A percentile compares a stretch with the other conserved stretches of the same genome.
Evolutionary conservation across 2,329 filamentous ascomycete species (phyloP).

Genomic region (Calonectria pseudoreteaudii): DNA sequence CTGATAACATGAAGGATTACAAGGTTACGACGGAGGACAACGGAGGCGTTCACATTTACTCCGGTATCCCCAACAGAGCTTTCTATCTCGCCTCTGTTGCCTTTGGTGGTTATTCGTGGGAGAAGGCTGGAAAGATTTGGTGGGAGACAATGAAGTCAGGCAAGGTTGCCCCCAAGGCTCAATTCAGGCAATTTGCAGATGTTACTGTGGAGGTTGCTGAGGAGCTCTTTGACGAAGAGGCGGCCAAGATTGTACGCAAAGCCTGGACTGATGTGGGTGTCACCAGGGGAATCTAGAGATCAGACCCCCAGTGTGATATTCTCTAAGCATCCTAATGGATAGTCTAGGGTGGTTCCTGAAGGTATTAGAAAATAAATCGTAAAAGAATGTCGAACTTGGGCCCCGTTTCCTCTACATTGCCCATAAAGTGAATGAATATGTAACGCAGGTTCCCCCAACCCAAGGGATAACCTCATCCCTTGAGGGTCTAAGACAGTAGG

Average conservation of each 20-base stretch:
- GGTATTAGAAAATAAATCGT: not conserved
- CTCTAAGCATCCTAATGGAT: slow-evolving; percentile 13
- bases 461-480: too few relatives aligned
- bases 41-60: slow-evolving; percentile 67
- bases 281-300: slow-evolving; percentile 29
- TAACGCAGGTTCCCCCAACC: too few relatives aligned
- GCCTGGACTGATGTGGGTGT: slow-evolving; percentile 64
- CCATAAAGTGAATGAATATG: too few relatives aligned
- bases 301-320: slow-evolving; percentile 23
- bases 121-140: slow-evolving; percentile 65
- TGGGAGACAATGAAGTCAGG: slow-evolving; percentile 62
- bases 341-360: not conserved
- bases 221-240: slow-evolving; percentile 55
- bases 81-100: slow-evolving; percentile 62
- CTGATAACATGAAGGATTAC: slow-evolving; percentile 59
- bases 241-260: slow-evolving; percentile 56
- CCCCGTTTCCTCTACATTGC: too few relatives aligned
- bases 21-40: slow-evolving; percentile 57
- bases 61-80: slow-evolving; percentile 68
- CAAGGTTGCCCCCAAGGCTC: slow-evolving; percentile 53
- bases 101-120: slow-evolving; percentile 66
- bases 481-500: too few relatives aligned
- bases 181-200: slow-evolving; percentile 62
- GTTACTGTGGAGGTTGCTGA: slow-evolving; percentile 60
- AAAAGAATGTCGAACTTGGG: not conserved